These are phyloP conservation scores for Chlorella sp. DNA, from an alignment of 139 green algal genomes.

Conservation along the genomic window DNA sequence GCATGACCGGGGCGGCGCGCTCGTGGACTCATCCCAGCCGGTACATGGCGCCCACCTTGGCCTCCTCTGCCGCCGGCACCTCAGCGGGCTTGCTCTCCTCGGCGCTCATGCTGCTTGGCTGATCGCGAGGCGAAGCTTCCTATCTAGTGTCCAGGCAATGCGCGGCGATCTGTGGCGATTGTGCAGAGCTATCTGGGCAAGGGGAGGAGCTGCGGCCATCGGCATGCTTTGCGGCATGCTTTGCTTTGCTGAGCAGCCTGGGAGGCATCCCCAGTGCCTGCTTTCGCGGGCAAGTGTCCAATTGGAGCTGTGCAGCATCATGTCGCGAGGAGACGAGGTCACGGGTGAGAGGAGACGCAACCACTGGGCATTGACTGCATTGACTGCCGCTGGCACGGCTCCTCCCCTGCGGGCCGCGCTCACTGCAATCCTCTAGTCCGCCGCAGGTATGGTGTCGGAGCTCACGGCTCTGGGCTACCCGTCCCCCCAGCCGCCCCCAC, in stretches of 20 bases:
- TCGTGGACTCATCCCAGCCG: not conserved
- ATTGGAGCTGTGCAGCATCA: not conserved
- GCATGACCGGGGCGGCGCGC: not conserved
- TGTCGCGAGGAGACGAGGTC: not conserved
- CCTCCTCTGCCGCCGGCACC: slow-evolving; percentile 19
- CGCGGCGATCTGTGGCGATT: too few species aligned
- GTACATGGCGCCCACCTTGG: slow-evolving; percentile 25
- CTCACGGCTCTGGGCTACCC: slow-evolving; percentile 19
- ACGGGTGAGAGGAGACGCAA: not conserved
- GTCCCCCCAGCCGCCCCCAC: not conserved
- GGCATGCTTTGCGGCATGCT: too few species aligned
- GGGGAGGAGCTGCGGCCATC: too few species aligned
- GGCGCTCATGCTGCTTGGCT: not conserved
- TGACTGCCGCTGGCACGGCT: too few species aligned
- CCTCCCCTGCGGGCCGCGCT: too few species aligned
- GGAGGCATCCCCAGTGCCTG: not conserved
- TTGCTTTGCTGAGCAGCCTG: not conserved
- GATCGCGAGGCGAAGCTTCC: too few species aligned
- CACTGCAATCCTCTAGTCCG: not conserved
- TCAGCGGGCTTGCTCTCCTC: slow-evolving; percentile 20
- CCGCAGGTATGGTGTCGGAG: slow-evolving; percentile 12
- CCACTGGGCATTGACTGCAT: not conserved
- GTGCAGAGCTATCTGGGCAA: too few species aligned
- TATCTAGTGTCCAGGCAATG: too few species aligned
- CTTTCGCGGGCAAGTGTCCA: not conserved